Conservation (phyloP, 352 stramenopile genomes). For the Globisporangium apiculatum region DNA sequence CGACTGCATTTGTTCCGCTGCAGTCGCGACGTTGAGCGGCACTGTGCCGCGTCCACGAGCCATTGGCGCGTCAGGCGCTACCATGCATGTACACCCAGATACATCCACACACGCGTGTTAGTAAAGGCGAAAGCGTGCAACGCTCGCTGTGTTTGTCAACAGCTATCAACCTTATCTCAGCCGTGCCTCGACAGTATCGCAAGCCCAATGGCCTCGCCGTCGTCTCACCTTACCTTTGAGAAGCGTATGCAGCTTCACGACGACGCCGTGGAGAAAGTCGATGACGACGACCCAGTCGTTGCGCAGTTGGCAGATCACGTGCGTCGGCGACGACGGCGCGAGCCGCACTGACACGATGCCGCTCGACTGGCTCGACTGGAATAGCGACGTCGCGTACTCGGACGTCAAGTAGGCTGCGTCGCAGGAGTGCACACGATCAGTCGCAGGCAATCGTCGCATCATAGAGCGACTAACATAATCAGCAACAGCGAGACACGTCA, state of each 20-base stretch:
- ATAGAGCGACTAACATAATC: no score
- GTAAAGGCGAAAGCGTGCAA: no score
- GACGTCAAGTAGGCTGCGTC: conserved; percentile 14
- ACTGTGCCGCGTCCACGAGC: neutral
- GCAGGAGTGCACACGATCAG: neutral
- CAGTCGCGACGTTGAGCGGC: conserved; percentile 26
- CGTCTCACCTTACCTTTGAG: conserved; percentile 25
- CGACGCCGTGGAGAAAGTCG: conserved; percentile 25
- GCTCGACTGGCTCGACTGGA: conserved; percentile 21
- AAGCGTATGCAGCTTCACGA: conserved; percentile 56
- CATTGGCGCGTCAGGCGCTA: neutral
- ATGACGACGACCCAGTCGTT: conserved; percentile 69
- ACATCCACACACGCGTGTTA: neutral
- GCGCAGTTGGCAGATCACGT: conserved; percentile 54
- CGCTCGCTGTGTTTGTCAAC: no score
- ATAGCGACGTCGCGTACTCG: conserved; percentile 12
- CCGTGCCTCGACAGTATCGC: neutral
- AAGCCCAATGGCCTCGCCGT: neutral
- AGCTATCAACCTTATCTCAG: no score
- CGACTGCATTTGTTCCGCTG: conserved; percentile 14
- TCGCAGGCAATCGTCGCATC: neutral
- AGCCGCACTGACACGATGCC: conserved; percentile 39
- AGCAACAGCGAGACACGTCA: no score
- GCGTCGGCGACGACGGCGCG: conserved; percentile 21
- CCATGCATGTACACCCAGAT: neutral